Percentiles rank a stretch among this genome's conserved stretches.
These are phyloP conservation scores for Komagataella kurtzmanii DNA, from an alignment of 805 yeast genomes.

Conservation along the genomic window DNA sequence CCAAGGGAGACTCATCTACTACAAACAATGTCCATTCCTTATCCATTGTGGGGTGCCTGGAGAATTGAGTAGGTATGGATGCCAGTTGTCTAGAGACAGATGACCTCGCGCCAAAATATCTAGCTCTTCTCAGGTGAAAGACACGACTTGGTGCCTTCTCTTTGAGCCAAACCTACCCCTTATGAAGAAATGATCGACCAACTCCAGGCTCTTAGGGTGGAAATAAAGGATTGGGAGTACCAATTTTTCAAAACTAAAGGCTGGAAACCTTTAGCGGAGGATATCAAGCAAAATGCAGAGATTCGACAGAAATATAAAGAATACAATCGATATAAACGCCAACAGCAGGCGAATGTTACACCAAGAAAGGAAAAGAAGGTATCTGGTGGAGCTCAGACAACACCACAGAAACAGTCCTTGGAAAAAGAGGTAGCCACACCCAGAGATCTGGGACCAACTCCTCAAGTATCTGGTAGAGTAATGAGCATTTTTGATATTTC, in stretches of 20 bases:
- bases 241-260: not conserved
- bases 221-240: not conserved
- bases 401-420: not conserved
- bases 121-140: not conserved
- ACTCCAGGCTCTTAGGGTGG: not conserved
- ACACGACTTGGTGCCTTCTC: not conserved
- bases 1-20: conserved; percentile 35
- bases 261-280: not conserved
- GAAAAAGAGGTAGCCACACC: not conserved
- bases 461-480: not conserved
- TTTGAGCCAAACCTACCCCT: not conserved
- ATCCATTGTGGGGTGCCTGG: conserved; percentile 2
- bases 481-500: not conserved
- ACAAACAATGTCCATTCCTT: conserved; percentile 21
- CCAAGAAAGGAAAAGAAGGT: not conserved
- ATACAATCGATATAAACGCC: not conserved
- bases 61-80: not conserved
- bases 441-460: not conserved
- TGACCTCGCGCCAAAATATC: not conserved
- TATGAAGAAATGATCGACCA: not conserved
- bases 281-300: not conserved
- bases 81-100: not conserved
- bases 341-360: not conserved
- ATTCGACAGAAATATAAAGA: not conserved
- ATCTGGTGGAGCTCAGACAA: not conserved